phyloP scores from a whole-genome alignment of 2,329 filamentous ascomycete genomes.

The Ciborinia camelliae region DNA sequence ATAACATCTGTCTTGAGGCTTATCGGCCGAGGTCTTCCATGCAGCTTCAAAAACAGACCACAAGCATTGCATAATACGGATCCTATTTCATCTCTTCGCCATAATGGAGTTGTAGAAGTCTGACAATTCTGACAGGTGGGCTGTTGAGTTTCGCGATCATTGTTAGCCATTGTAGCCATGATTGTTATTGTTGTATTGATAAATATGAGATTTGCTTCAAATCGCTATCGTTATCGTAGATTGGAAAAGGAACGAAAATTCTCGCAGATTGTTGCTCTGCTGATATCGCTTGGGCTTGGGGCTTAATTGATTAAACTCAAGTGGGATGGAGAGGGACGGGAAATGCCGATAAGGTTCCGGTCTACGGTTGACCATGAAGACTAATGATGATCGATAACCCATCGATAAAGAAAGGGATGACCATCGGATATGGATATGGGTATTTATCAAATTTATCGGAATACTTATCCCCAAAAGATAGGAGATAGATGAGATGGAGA shows the following conservation, averaged over 20 bases:
- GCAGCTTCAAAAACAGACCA: conserved; percentile 94
- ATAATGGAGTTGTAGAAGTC: conserved; percentile 92
- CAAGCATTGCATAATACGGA: conserved; percentile 98
- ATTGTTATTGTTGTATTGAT: conserved; percentile 33
- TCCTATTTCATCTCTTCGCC: conserved; percentile 94
- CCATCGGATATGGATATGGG: too few relatives aligned
- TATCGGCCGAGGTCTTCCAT: conserved; percentile 88
- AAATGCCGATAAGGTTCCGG: background rate
- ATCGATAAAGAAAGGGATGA: background rate
- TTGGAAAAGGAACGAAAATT: conserved; percentile 20
- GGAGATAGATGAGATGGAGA: conserved; percentile 4
- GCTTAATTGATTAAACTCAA: conserved; percentile 1
- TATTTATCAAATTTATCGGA: conserved; percentile 4
- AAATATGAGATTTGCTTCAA: conserved; percentile 17
- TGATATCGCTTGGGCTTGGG: conserved; percentile 14
- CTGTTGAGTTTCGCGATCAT: conserved; percentile 60
- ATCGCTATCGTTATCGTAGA: conserved; percentile 21
- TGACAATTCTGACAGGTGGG: conserved; percentile 95
- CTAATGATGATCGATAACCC: background rate
- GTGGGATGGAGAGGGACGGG: background rate
- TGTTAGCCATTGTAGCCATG: conserved; percentile 52
- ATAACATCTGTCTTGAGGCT: conserved; percentile 99
- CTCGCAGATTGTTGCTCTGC: conserved; percentile 15
- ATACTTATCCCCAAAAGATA: conserved; percentile 1
- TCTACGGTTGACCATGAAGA: conserved; percentile 8